Conservation (phyloP, 2,329 filamentous ascomycete species). For the Pyrenochaeta sp. region DNA sequence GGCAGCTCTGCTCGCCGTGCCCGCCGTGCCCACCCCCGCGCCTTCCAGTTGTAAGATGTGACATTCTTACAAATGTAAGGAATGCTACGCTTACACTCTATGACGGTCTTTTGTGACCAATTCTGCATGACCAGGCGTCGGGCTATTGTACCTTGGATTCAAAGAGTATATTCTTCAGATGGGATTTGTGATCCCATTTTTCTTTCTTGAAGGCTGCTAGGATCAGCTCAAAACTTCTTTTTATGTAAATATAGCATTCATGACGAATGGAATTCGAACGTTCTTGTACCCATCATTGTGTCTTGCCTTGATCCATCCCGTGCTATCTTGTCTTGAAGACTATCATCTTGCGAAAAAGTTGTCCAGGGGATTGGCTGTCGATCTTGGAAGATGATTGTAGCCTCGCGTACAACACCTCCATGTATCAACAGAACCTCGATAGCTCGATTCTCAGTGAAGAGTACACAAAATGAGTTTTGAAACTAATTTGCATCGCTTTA, state of each 20-base stretch:
- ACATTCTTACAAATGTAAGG: background rate
- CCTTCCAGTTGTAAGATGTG: conserved; percentile 47
- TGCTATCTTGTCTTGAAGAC: too few species aligned
- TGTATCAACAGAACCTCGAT: too few species aligned
- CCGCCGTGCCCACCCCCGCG: conserved; percentile 48
- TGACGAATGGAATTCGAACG: conserved; percentile 26
- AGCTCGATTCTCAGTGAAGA: too few species aligned
- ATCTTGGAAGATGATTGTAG: too few species aligned
- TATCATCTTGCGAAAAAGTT: too few species aligned
- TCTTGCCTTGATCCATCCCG: background rate
- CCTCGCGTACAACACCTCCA: too few species aligned
- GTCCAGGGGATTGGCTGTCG: too few species aligned
- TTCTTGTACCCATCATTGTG: background rate
- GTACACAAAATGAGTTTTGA: too few species aligned
- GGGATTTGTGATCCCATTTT: conserved; percentile 4
- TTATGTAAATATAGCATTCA: conserved; percentile 24
- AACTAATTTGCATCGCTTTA: too few species aligned
- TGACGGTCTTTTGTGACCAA: conserved; percentile 1
- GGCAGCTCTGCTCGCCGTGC: conserved; percentile 28
- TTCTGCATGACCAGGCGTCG: conserved; percentile 18
- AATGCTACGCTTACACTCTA: background rate
- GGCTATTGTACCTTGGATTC: conserved; percentile 7
- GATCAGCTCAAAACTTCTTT: conserved; percentile 13
- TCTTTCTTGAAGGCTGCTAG: conserved; percentile 18
- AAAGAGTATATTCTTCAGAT: conserved; percentile 19